phyloP scores from a whole-genome alignment of 495 filamentous ascomycete species.

The Hypoxylon perforatum region DNA sequence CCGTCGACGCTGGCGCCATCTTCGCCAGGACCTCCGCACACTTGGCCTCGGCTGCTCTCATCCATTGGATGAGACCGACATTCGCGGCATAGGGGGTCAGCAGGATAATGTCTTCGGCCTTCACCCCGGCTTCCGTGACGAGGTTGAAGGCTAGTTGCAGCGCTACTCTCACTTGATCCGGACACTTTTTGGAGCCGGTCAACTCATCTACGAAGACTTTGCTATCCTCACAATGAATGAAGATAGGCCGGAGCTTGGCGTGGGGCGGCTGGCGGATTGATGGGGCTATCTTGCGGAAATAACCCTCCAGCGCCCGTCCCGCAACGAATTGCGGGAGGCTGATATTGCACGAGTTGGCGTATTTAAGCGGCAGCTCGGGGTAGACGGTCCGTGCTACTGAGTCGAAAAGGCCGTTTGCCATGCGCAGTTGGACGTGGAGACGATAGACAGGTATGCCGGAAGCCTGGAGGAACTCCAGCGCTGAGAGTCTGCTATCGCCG shows the following conservation, averaged over 20 bases:
- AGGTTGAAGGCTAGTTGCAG: not conserved
- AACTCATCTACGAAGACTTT: not conserved
- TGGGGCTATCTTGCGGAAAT: not conserved
- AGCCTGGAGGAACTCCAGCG: constrained; percentile 12
- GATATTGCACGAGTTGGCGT: constrained; percentile 4
- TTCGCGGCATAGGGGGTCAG: not conserved
- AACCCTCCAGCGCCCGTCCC: constrained; percentile 20
- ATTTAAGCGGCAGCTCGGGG: constrained; percentile 16
- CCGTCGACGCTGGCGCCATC: constrained; percentile 10
- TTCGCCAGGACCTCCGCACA: not conserved
- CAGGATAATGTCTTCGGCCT: not conserved
- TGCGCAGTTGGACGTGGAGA: constrained; percentile 25
- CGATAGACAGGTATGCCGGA: constrained; percentile 23
- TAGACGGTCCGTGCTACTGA: constrained; percentile 1
- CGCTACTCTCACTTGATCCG: not conserved
- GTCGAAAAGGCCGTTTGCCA: constrained; percentile 29
- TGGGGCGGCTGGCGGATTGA: not conserved
- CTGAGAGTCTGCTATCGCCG: constrained; percentile 10
- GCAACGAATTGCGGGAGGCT: not conserved
- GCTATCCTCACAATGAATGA: constrained; percentile 18
- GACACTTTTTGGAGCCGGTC: not conserved
- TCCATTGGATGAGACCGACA: not conserved
- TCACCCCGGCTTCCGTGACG: not conserved
- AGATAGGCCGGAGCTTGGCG: constrained; percentile 10
- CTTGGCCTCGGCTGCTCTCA: not conserved